Evolutionary conservation across 768 basidiomycete genomes (phyloP), one percentile per base, ranked within the genome.

Genomic region (Xanthoconium stramineum): DNA sequence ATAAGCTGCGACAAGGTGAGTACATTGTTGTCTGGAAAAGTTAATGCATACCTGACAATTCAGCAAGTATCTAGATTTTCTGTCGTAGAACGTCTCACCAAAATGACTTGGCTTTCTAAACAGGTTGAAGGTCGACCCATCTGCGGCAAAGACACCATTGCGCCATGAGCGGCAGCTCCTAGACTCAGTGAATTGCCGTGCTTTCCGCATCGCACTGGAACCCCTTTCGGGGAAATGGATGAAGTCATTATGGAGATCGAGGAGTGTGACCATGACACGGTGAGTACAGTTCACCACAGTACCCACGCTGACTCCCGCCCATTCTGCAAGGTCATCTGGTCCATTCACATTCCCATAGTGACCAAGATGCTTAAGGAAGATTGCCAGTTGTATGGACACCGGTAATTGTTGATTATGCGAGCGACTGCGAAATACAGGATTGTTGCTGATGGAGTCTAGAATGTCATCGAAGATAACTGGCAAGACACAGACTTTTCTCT

Each of bases 31-130:
- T 20, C 40, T 9, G 24, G 20, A 20, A 42, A 5, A 9, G 9
- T 20, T 8, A 10, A 8, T 24, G 24, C 40, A 2, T 37, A 48
- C 35, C 36, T 48, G 35, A 37, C 20, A 53, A 15, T 57, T 50
- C 4, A 60, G 8, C 1, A 24, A 60, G 17, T 46, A 61, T 6
- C 5, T 35, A 13, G 37, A 35, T 12, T 61, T 61, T 14, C 40
- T 6, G 13, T 61, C 38, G 35, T 32, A 47, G 29, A 56, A 61
- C 2, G 38, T 47, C 12, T 61, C 49, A 2, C 56, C 45, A 29
- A 29, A 49, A 2, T 35, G 5, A 0, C n/a, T 3, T 1, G 36
- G 59, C 24, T 47, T 39, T 19, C 3, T 17, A 39, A 13, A 43
- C 3, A 59, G 12, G 0, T 30, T 37, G n/a, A 59, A 11, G 2